Conservation (phyloP, 352 stramenopile species). For the Pythium biforme region DNA sequence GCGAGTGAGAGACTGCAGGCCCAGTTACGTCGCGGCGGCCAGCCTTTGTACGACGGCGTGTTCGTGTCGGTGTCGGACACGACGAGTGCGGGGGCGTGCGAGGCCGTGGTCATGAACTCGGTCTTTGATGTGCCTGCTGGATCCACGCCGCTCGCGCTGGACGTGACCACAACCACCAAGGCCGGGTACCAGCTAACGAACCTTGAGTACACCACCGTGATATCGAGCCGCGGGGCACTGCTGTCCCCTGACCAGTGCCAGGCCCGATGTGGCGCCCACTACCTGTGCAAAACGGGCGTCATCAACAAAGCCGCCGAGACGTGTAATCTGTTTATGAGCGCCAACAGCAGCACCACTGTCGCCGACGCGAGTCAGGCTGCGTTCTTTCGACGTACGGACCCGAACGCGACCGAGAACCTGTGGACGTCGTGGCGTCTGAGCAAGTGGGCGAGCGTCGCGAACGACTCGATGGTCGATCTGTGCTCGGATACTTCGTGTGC, state of each 20-base stretch:
- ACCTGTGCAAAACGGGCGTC: slow-evolving; percentile 44
- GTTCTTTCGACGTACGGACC: slow-evolving; percentile 32
- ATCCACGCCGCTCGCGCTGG: slow-evolving; percentile 32
- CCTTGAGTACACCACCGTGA: slow-evolving; percentile 37
- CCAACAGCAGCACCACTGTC: slow-evolving; percentile 23
- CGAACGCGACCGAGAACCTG: slow-evolving; percentile 32
- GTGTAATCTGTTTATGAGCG: slow-evolving; percentile 50
- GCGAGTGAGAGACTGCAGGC: slow-evolving; percentile 39
- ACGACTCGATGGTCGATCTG: slow-evolving; percentile 30
- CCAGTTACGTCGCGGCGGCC: slow-evolving; percentile 31
- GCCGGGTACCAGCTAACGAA: slow-evolving; percentile 41
- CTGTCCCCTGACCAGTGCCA: slow-evolving; percentile 39
- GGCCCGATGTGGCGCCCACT: slow-evolving; percentile 36
- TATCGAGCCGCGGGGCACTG: slow-evolving; percentile 37
- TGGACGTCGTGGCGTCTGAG: slow-evolving; percentile 41
- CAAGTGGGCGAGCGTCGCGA: slow-evolving; percentile 37
- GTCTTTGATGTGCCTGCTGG: slow-evolving; percentile 33
- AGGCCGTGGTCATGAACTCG: slow-evolving; percentile 47
- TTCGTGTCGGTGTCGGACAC: slow-evolving; percentile 37
- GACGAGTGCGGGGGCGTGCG: slow-evolving; percentile 30
- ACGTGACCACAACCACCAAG: slow-evolving; percentile 37
- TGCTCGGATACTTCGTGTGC: slow-evolving; percentile 34
- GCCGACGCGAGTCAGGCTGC: slow-evolving; percentile 29
- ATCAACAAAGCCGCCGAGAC: slow-evolving; percentile 32
- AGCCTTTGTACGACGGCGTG: slow-evolving; percentile 36